A percentile compares a stretch with the other conserved stretches of the same genome.
These are phyloP conservation scores for Petasospora fabianii DNA, from an alignment of 1,139 yeast species.

Conservation along the genomic window DNA sequence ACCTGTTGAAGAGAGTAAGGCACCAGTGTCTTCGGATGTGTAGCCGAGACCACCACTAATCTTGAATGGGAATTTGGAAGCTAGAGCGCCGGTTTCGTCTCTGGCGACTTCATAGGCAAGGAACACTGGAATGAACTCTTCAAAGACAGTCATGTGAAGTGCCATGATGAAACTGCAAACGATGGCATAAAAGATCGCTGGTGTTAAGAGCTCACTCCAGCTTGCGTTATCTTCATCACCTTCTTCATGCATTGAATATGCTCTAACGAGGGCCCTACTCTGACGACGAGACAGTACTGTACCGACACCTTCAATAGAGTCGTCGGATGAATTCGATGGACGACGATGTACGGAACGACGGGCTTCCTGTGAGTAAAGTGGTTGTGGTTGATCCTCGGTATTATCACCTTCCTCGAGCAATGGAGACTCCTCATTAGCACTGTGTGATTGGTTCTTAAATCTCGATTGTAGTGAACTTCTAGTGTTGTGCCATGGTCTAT, in stretches of 20 bases:
- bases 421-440: background rate
- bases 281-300: conserved; percentile 35
- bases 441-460: background rate
- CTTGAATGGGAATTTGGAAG: conserved; percentile 42
- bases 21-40: conserved; percentile 48
- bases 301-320: conserved; percentile 29
- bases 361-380: conserved; percentile 8
- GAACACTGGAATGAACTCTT: conserved; percentile 58
- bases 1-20: conserved; percentile 52
- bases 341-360: conserved; percentile 1
- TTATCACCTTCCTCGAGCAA: conserved; percentile 2
- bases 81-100: conserved; percentile 22
- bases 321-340: conserved; percentile 14
- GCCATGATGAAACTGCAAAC: conserved; percentile 41
- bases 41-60: conserved; percentile 50
- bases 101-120: conserved; percentile 43
- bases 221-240: conserved; percentile 29
- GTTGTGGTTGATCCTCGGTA: conserved; percentile 1
- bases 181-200: conserved; percentile 35
- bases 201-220: conserved; percentile 13
- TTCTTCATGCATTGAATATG: conserved; percentile 36
- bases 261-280: conserved; percentile 39
- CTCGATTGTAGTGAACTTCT: background rate
- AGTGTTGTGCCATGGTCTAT: conserved; percentile 35
- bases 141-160: conserved; percentile 47